Conservation (phyloP, 2,329 filamentous ascomycete species). For the Sclerotinia trifoliorum region DNA sequence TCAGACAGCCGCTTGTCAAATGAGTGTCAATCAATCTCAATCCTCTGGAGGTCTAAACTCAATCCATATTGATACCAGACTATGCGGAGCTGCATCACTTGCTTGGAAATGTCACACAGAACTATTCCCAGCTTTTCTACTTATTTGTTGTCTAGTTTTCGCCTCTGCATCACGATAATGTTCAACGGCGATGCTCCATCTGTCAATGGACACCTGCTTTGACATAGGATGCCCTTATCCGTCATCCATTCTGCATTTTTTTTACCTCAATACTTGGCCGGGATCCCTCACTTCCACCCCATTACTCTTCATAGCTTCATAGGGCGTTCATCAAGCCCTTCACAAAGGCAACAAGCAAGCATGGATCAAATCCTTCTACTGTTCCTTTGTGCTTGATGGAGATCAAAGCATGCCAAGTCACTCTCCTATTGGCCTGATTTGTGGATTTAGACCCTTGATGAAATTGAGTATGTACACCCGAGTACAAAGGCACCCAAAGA, state of each 20-base stretch:
- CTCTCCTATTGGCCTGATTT: background rate
- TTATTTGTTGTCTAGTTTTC: conserved; percentile 10
- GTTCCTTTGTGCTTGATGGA: conserved; percentile 1
- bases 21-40: conserved; percentile 7
- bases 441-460: background rate
- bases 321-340: background rate
- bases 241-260: background rate
- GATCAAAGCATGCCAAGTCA: conserved; percentile 7
- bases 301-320: background rate
- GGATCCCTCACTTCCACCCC: background rate
- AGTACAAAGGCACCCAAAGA: conserved; percentile 3
- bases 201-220: conserved; percentile 20
- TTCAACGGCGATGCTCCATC: conserved; percentile 15
- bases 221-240: conserved; percentile 17
- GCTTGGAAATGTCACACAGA: background rate
- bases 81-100: conserved; percentile 11
- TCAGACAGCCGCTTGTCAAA: conserved; percentile 11
- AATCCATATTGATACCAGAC: background rate
- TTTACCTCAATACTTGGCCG: background rate
- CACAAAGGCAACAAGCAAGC: background rate
- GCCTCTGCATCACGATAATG: conserved; percentile 26
- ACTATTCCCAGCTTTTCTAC: background rate
- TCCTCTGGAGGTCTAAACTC: background rate
- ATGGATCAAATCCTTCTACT: background rate
- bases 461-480: conserved; percentile 19